Base-by-base conservation (phyloP, 1,284 basidiomycete species). In the Ustilago lituana region DNA sequence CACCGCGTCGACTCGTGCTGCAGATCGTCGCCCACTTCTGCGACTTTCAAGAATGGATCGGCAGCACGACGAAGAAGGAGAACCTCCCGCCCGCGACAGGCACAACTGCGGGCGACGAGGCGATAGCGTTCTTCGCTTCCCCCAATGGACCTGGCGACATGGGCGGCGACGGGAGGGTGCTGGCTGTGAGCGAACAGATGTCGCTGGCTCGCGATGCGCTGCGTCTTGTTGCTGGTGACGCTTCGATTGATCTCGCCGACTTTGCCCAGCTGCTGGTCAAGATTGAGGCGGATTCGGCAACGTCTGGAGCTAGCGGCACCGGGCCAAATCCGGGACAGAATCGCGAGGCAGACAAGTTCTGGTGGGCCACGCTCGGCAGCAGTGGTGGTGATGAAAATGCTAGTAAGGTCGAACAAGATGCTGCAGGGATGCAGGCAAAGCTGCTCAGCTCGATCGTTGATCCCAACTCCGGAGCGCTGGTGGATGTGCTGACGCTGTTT, bases 121-220 rank as follows among this genome's bases (percentile, higher is more conserved):
- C 41, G 12, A 32, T 37, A 19, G 38, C 39, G 4, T 54, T 58
- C 45, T 57, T 54, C 20, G 35, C 54, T 17, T 62, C 59, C 14
- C 19, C 17, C n/a, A 29, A n/a, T 12, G 32, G 22, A 2, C 10
- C 33, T 19, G 51, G 51, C 14, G 17, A 46, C 3, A 20, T 11
- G 2, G 32, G 27, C 14, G 37, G 41, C 32, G 46, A 45, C 15
- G 49, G 45, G 14, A 39, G 46, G 10, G 38, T 57, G 53, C 36
- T 67, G 22, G 69, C 69, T 3, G 56, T 72, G 23, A 63, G 59
- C 24, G 69, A 72, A 24, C 69, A 72, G 49, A 59, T 67, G 55
- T 52, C 52, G 19, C 49, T 72, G 27, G 69, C 69, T 10, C 29
- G 69, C 1, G 69, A 67, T 35, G 46, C 69, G 10, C 15, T 67